Base-by-base conservation (phyloP, 2,329 filamentous ascomycete species). In the Drechslera avenae region DNA sequence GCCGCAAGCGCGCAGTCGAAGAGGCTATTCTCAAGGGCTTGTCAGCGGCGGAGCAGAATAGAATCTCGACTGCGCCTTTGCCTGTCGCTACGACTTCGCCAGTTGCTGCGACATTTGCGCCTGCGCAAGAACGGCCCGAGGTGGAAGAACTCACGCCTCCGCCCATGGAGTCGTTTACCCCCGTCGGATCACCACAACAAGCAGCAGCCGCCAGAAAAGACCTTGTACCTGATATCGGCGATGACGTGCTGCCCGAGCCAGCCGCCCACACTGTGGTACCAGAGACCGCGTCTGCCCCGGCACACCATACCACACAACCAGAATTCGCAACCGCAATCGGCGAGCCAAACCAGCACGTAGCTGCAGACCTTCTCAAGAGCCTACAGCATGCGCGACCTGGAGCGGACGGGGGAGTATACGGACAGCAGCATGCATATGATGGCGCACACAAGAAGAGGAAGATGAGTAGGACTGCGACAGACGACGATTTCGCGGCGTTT, bases 71-170 rank as follows among this genome's bases (percentile, higher is more conserved):
- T 54, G 75, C 69, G 4, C 70, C 69, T 4, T 60, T 73, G 2
- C 62, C 68, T 1, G 63, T 56, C 9, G 54, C 54, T 19, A 43
- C 57, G 6, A 62, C 52, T 17, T 56, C 63, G 28, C 60, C 59
- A 7, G 44, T 53, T 17, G 32, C 54, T 5, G 50, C 56, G 2
- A 59, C 53, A 16, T 56, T 61, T 34, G 56, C 59, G 13, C 43
- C 50, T 13, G 41, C 56, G n/a, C 84, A 84, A 10, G 85, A 86
- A 54, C 86, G 90, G 28, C 92, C 93, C 1, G 86, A 92, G 61
- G 82, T 96, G 50, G 93, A 97, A 73, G 89, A 87, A 5, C 80
- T 97, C 48, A 97, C 92, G 0, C 92, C 91, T n/a, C 89, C 89
- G 1, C 78, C 85, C 2, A 81, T 85, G 52, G 83, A 84, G 47